Base-by-base conservation (phyloP, 2,329 filamentous ascomycete genomes). In the Neophaeococcomyces aloes region DNA sequence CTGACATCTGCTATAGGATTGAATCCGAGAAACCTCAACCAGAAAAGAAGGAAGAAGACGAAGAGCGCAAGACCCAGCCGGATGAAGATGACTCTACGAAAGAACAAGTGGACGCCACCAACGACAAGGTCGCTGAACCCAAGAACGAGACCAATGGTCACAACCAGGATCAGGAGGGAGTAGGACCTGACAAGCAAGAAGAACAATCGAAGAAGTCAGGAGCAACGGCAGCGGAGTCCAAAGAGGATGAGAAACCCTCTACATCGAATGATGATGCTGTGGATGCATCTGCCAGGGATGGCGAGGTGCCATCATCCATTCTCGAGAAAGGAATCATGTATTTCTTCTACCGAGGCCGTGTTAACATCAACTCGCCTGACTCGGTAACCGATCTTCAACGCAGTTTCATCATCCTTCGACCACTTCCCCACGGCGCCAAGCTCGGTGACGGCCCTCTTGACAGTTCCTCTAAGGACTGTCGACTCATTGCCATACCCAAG, bases 241-340 rank as follows among this genome's bases (percentile, higher is more conserved):
- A 36, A 10, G 41, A 49, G 23, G 30, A 34, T n/a, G 44, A 36
- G 23, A 40, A 30, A 6, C 11, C 5, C 13, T 11, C 29, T 19
- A 31, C 43, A 19, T 34, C 52, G 25, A 48, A 52, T 21, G 46
- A 55, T 29, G 59, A 60, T 15, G 69, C 73, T 1, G 61, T 78
- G 4, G 64, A 71, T 38, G 70, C 73, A 2, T 61, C 68, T 14
- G 59, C 71, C 39, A 69, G 74, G 32, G 69, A 71, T 53, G 61
- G 71, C 34, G 62, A 66, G 2, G 61, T 73, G 30, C 69, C 77
- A 1, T 75, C 73, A 4, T 79, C 69, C 47, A 78, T 94, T 18
- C 70, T 93, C 2, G 87, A 95, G 58, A 94, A 91, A 57, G 87
- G 87, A 3, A 75, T 91, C 54, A 79, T 94, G 53, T 94, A 94